A percentile compares a stretch with the other conserved stretches of the same genome.
Evolutionary conservation across 805 yeast genomes (phyloP).

Genomic region (Pichia gijzeniarum): DNA sequence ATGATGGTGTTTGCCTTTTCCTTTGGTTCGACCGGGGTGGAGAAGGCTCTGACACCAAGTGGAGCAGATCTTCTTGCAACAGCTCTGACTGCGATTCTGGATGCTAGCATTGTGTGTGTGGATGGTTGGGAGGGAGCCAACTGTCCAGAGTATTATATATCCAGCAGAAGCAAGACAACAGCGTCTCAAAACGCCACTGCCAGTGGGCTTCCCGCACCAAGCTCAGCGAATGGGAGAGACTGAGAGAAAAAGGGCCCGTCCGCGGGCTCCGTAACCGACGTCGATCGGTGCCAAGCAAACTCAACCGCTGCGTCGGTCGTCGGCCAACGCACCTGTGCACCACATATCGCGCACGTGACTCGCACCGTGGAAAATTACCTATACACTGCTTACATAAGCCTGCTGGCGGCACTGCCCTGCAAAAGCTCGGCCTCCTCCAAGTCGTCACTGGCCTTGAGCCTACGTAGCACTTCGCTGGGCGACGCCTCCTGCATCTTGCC

Average conservation of each 20-base stretch:
- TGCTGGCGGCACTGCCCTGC: not conserved
- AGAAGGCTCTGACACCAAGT: slow-evolving; percentile 58
- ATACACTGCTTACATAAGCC: too few relatives aligned
- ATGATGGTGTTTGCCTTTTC: slow-evolving; percentile 84
- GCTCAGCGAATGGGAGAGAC: too few relatives aligned
- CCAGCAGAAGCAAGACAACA: too few relatives aligned
- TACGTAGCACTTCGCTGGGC: slow-evolving; percentile 66
- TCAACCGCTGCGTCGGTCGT: too few relatives aligned
- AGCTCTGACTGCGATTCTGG: slow-evolving; percentile 29
- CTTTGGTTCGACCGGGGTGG: slow-evolving; percentile 75
- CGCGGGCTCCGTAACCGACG: slow-evolving; percentile 1
- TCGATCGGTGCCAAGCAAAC: too few relatives aligned
- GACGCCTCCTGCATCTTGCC: slow-evolving; percentile 85
- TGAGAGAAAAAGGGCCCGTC: too few relatives aligned
- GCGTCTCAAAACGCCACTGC: too few relatives aligned
- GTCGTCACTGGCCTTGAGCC: slow-evolving; percentile 38
- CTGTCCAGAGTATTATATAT: not conserved
- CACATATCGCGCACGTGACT: too few relatives aligned
- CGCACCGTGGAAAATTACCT: too few relatives aligned
- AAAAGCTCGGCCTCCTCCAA: slow-evolving; percentile 36
- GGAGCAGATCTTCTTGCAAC: slow-evolving; percentile 26
- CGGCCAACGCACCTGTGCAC: too few relatives aligned
- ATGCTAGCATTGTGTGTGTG: slow-evolving; percentile 15
- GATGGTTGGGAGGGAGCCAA: too few relatives aligned
- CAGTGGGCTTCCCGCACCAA: too few relatives aligned